phyloP scores from a whole-genome alignment of 495 filamentous ascomycete genomes.

The Entonaema liquescens region DNA sequence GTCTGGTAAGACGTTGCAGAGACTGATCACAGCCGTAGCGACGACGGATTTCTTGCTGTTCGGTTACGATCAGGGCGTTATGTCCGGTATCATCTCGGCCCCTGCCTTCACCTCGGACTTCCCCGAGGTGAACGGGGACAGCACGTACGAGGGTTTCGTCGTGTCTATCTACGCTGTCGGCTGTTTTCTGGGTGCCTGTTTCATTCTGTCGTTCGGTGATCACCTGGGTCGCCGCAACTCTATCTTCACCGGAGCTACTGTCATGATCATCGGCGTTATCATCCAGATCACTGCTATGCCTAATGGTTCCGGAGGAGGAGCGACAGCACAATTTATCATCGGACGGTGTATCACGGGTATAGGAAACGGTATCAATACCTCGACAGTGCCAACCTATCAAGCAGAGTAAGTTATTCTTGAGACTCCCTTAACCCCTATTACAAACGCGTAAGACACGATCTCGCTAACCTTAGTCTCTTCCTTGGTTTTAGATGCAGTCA shows the following conservation, averaged over 20 bases:
- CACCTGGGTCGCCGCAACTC: slow-evolving; percentile 74
- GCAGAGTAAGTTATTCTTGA: slow-evolving; percentile 61
- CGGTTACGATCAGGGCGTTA: slow-evolving; percentile 70
- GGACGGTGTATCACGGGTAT: slow-evolving; percentile 75
- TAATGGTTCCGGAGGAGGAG: slow-evolving; percentile 35
- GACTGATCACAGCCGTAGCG: slow-evolving; percentile 59
- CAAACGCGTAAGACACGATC: not conserved
- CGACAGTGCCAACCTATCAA: slow-evolving; percentile 77
- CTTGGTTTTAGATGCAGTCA: slow-evolving; percentile 66
- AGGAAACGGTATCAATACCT: slow-evolving; percentile 81
- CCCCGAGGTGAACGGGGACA: slow-evolving; percentile 49
- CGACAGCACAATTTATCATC: slow-evolving; percentile 73
- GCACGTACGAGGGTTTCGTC: slow-evolving; percentile 73
- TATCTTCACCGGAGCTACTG: slow-evolving; percentile 69
- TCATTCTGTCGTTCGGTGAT: slow-evolving; percentile 72
- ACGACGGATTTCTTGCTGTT: slow-evolving; percentile 64
- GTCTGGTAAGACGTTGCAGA: slow-evolving; percentile 28
- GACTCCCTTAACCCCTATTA: not conserved
- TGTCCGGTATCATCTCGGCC: slow-evolving; percentile 55
- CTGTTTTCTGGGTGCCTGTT: slow-evolving; percentile 72
- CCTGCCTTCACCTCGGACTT: slow-evolving; percentile 50
- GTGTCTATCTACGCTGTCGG: slow-evolving; percentile 74
- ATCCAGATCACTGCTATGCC: slow-evolving; percentile 67
- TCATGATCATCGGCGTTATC: slow-evolving; percentile 75
- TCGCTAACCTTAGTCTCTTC: not conserved